Percentiles rank a stretch among this genome's conserved stretches.
phyloP scores from a whole-genome alignment of 345 rosid species.

The Trapa incisa region DNA sequence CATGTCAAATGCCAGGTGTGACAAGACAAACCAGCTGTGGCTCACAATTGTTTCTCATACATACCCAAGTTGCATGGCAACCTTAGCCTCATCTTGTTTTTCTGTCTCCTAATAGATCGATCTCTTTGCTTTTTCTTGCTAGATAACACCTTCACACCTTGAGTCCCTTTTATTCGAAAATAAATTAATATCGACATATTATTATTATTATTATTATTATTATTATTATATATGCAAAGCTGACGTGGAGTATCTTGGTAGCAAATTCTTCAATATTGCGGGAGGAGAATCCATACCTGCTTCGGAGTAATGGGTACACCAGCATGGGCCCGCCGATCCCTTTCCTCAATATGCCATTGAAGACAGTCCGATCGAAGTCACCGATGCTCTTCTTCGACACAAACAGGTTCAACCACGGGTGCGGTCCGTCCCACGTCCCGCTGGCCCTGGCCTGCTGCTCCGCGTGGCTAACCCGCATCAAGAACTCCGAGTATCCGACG shows the following conservation, averaged over 20 bases:
- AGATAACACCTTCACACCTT: too few relatives aligned
- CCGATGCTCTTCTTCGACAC: slow-evolving; percentile 48
- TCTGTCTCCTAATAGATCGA: too few relatives aligned
- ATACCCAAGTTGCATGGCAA: too few relatives aligned
- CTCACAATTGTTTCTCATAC: not conserved
- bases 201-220: too few relatives aligned
- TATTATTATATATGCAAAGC: too few relatives aligned
- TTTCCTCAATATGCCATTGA: slow-evolving; percentile 44
- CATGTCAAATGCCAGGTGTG: not conserved
- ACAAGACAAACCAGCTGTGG: not conserved
- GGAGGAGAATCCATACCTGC: slow-evolving; percentile 40
- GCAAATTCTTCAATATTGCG: too few relatives aligned
- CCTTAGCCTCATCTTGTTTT: too few relatives aligned
- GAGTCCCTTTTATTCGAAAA: too few relatives aligned
- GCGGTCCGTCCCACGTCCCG: slow-evolving; percentile 78
- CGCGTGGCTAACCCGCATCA: slow-evolving; percentile 49
- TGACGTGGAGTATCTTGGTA: too few relatives aligned
- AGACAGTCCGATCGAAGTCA: slow-evolving; percentile 52
- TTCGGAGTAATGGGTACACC: slow-evolving; percentile 68
- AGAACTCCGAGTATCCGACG: slow-evolving; percentile 51
- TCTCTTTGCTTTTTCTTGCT: too few relatives aligned
- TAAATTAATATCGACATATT: too few relatives aligned
- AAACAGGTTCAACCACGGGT: slow-evolving; percentile 89
- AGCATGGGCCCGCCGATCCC: slow-evolving; percentile 91
- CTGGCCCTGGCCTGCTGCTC: slow-evolving; percentile 48